These are phyloP conservation scores for Echeveria elegans DNA, from an alignment of 164 flowering plant genomes.

Conservation along the genomic window DNA sequence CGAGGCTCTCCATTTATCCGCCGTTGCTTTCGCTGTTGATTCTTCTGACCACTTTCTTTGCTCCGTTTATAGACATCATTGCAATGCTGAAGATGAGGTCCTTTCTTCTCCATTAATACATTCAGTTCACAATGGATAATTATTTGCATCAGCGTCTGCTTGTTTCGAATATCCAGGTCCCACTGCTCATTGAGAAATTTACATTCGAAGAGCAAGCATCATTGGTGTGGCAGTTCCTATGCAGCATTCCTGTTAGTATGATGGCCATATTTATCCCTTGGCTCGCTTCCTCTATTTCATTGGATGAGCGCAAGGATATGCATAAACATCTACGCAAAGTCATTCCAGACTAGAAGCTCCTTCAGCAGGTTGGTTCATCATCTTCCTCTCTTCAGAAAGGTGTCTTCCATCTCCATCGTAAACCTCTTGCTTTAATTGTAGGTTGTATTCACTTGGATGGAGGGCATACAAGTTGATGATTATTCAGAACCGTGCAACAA, in stretches of 20 bases:
- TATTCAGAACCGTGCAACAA: not conserved
- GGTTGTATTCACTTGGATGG: conserved; percentile 66
- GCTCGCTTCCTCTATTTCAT: conserved; percentile 74
- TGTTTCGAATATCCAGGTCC: conserved; percentile 57
- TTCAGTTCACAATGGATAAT: no score
- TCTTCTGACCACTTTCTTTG: conserved; percentile 41
- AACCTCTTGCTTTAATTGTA: conserved; percentile 17
- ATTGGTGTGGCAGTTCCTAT: conserved; percentile 87
- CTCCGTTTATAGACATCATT: conserved; percentile 70
- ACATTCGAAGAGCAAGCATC: conserved; percentile 91
- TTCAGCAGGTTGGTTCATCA: conserved; percentile 54
- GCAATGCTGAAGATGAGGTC: conserved; percentile 96
- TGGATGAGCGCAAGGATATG: conserved; percentile 73
- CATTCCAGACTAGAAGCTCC: conserved; percentile 76
- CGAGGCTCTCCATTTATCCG: conserved; percentile 60
- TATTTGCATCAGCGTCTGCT: not conserved
- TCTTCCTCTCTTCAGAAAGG: not conserved
- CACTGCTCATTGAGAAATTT: conserved; percentile 76
- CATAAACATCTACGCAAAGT: conserved; percentile 60
- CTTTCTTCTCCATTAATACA: no score
- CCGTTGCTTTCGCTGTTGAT: conserved; percentile 43
- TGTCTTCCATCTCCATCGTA: no score
- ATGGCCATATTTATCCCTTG: conserved; percentile 94
- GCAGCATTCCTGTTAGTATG: conserved; percentile 93
- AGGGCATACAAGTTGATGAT: not conserved